Evolutionary conservation across 192 early-diverging fungal genomes (phyloP), one percentile per base, ranked within the genome.

Genomic region (Mortierella hygrophila): DNA sequence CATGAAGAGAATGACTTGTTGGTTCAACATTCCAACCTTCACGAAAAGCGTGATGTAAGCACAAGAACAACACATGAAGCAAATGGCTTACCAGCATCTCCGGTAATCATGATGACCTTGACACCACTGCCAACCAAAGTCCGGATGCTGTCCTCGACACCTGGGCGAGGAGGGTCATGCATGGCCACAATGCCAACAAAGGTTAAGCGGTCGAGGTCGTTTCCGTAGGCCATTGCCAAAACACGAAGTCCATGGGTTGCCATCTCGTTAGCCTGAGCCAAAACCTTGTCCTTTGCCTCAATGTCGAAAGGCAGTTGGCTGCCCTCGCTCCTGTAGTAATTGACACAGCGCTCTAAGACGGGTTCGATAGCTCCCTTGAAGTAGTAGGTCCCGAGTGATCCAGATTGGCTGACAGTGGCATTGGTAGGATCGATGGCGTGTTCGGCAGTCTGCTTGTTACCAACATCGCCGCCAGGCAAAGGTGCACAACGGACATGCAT

Each of bases 71-170:
- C 6, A 29, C 26, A 21, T 41, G 37, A n/a, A 41, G 21, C 7
- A 41, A 7, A 70, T 70, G 6, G 38, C 80, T 77, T 83, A 90
- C 89, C 89, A 35, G 97, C 96, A 88, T 99, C 98, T 74, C 98
- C 98, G 1, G 98, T 99, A 44, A 99, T 97, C 98, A 99, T 99
- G n/a, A 98, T 91, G 3, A 97, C 91, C 79, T 95, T 94, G 21
- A 99, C 97, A 38, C 97, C 97, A 65, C 96, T 95, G 21, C 90
- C 77, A 71, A 94, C 88, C 60, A 98, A 87, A 47, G 89, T 89
- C 21, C 89, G 80, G n/a, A 98, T 95, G 6, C 97, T 93, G 16
- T 91, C 89, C n/a, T 89, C 90, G 21, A 97, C 95, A 41, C 94
- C 94, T 68, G 87, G 93, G 44, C 98, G 88, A 29, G 97, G 97